Conservation (phyloP, 164 flowering plant genomes). For the Santalum album region DNA sequence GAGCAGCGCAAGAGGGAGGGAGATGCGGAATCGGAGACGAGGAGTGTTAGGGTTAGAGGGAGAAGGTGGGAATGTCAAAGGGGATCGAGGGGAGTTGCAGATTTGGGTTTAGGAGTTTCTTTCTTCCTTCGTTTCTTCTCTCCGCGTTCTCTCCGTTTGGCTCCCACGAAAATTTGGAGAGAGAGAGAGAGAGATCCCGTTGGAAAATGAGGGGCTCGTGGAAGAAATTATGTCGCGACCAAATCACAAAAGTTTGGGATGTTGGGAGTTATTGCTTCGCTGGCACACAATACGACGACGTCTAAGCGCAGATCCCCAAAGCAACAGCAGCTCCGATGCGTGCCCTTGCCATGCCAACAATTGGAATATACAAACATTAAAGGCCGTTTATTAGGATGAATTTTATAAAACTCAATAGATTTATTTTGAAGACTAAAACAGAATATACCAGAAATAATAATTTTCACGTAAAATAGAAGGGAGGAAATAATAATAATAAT, state of each 20-base stretch:
- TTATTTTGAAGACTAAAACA: too few species aligned
- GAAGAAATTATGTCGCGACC: neutral
- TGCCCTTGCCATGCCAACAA: too few species aligned
- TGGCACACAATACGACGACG: too few species aligned
- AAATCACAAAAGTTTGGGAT: neutral
- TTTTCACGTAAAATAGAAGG: too few species aligned
- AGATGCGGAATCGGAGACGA: too few species aligned
- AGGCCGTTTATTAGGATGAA: too few species aligned
- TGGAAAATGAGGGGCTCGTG: slow-evolving; percentile 7
- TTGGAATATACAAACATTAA: too few species aligned
- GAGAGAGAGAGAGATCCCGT: slow-evolving; percentile 6
- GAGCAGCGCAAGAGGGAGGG: neutral
- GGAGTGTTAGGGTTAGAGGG: neutral
- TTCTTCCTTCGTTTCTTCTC: neutral
- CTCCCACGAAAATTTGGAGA: neutral
- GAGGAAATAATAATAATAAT: too few species aligned
- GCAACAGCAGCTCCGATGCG: too few species aligned
- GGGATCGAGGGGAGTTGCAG: neutral
- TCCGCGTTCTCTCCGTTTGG: neutral
- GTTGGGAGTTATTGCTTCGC: neutral
- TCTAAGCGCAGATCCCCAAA: too few species aligned
- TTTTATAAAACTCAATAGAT: too few species aligned
- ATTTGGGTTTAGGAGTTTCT: neutral
- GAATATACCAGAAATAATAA: too few species aligned
- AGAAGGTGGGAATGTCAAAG: neutral